These are phyloP conservation scores for Chlamydomonas eustigma DNA, from an alignment of 139 green algal species.

Conservation along the genomic window DNA sequence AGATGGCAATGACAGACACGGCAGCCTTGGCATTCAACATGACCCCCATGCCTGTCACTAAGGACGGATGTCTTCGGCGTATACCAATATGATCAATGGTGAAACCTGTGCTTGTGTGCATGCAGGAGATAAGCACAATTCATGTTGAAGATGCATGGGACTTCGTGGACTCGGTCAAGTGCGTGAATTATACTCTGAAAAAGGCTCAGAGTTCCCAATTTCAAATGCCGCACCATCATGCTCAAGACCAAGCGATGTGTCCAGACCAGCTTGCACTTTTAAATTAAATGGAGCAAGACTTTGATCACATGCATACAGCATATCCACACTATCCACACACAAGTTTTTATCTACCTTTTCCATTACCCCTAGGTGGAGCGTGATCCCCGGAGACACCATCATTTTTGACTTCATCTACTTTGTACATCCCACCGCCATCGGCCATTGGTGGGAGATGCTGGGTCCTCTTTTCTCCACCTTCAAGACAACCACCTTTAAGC, in stretches of 20 bases:
- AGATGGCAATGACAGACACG: background rate
- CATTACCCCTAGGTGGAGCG: constrained; percentile 21
- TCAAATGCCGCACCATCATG: too few species aligned
- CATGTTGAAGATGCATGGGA: constrained; percentile 33
- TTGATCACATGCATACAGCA: too few species aligned
- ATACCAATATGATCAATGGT: too few species aligned
- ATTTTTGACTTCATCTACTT: constrained; percentile 87
- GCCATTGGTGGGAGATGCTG: constrained; percentile 86
- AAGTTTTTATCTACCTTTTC: constrained; percentile 29
- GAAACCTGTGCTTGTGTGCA: background rate
- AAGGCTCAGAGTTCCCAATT: background rate
- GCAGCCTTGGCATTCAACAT: background rate
- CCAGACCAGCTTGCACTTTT: too few species aligned
- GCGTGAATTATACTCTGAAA: background rate
- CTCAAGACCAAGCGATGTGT: too few species aligned
- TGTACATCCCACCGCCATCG: constrained; percentile 82
- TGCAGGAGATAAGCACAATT: constrained; percentile 38
- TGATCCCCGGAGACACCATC: constrained; percentile 71
- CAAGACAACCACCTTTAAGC: constrained; percentile 38
- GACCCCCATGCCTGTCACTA: too few species aligned
- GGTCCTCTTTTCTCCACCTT: constrained; percentile 60
- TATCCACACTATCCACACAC: too few species aligned
- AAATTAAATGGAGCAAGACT: too few species aligned
- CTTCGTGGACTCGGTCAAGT: constrained; percentile 28
- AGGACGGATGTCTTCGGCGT: too few species aligned